Base-by-base conservation (phyloP, 257 asterid genomes). In the Dorcoceras hygrometricum region DNA sequence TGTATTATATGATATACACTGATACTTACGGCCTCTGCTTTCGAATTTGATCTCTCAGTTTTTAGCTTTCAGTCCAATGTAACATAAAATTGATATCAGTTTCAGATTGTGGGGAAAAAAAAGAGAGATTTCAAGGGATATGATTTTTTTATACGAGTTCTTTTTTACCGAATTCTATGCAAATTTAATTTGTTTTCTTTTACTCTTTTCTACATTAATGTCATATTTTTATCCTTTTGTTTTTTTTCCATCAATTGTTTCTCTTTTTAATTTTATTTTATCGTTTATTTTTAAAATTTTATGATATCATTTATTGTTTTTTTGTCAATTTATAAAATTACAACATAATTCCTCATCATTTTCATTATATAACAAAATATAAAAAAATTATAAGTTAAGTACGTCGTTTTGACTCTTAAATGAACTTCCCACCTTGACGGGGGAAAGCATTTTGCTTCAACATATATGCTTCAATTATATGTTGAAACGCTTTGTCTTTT, bases 401-500 rank as follows among this genome's bases (percentile, higher is more conserved):
- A n/a, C 2, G 3, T 22, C 0, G 34, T 23, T 34, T 34, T 12
- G n/a, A n/a, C n/a, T n/a, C n/a, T 67, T 29, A 36, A 66, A 46
- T 53, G 34, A 57, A 62, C 25, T 29, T 56, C 63, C 67, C 67
- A 66, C 59, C 32, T 67, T 4, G 29, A 76, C 25, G 4, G 16
- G 4, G 16, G 16, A 34, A 34, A 34, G 14, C 9, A 1, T 2
- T 34, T 9, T 34, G 54, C 62, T n/a, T n/a, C n/a, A n/a, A n/a
- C n/a, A n/a, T n/a, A n/a, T n/a, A n/a, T n/a, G n/a, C 23, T 43
- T 39, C 8, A 70, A 73, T 54, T 23, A 68, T 68, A 34, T 31
- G 36, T 7, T 23, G 22, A 27, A 57, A 67, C 71, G 75, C 59
- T 63, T n/a, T 53, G 65, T 75, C 64, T 62, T 71, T 58, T 43